Evolutionary conservation across 108 stramenopile species (phyloP), one percentile per base, ranked within the genome.

Genomic region (Cylindrotheca fusiformis): DNA sequence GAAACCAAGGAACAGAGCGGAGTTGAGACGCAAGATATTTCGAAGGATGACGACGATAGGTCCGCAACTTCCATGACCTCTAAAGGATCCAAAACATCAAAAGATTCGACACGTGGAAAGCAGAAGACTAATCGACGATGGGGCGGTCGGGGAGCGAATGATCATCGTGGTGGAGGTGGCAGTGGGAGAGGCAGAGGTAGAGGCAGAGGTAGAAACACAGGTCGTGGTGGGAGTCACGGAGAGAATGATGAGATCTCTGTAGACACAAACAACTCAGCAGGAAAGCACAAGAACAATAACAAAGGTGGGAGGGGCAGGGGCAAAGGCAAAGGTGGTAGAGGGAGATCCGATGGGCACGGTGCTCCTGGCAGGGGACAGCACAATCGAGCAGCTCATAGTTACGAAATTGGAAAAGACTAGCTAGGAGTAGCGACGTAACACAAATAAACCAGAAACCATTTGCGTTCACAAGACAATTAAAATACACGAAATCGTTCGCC

Each of bases 321-420:
- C 26, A 30, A 32, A 62, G 23, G 61, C 28, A 27, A 17, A 20
- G 25, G 44, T 2, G 61, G 61, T 31, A 29, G 61, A 23, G 61
- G 27, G 12, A 41, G 58, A 33, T 21, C 22, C 44, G 32, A 41
- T 44, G 21, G 58, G 8, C 22, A 57, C 30, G 55, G 23, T 63
- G 30, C 28, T 46, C 19, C 14, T 20, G 48, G 27, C 19, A 25
- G 65, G 59, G 32, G 30, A 33, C 21, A n/a, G 10, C 22, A 1
- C n/a, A 46, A 25, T 3, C 1, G 2, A 20, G 33, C 48, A 36
- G 51, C 63, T 48, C 33, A 61, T 31, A 71, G 62, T 55, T 71
- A 63, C 55, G 70, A 71, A 26, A 71, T 71, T 24, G 62, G 62
- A 1, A 50, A 49, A 32, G 55, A 63, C 56, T 59, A 52, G 45